These are phyloP conservation scores for Boletus rubropictus DNA, from an alignment of 768 basidiomycete genomes.

Conservation along the genomic window DNA sequence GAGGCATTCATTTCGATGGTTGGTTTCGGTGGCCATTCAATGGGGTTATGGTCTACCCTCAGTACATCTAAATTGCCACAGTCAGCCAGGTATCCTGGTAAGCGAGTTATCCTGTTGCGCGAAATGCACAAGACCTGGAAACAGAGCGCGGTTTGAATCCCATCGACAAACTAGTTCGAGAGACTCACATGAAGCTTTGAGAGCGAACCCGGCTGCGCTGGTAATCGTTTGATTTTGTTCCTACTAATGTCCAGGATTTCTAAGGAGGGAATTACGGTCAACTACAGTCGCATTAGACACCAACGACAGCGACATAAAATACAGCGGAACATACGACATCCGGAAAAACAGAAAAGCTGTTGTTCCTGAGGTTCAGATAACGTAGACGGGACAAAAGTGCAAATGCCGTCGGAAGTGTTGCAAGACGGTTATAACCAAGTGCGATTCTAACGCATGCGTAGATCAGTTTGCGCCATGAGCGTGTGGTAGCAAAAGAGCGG, in stretches of 20 bases:
- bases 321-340: slow-evolving; percentile 59
- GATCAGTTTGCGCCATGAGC: slow-evolving; percentile 6
- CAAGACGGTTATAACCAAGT: slow-evolving; percentile 77
- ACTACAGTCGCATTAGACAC: slow-evolving; percentile 38
- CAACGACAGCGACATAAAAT: slow-evolving; percentile 1
- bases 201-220: slow-evolving; percentile 73
- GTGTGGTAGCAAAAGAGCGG: slow-evolving; percentile 17
- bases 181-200: slow-evolving; percentile 61
- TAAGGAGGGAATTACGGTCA: slow-evolving; percentile 77
- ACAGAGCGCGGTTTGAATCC: background rate
- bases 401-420: slow-evolving; percentile 71
- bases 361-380: slow-evolving; percentile 85
- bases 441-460: slow-evolving; percentile 56
- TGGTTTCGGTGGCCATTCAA: slow-evolving; percentile 82
- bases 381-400: slow-evolving; percentile 65
- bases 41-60: slow-evolving; percentile 85
- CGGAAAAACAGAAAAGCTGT: slow-evolving; percentile 77
- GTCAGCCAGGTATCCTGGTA: slow-evolving; percentile 73
- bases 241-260: slow-evolving; percentile 94
- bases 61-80: slow-evolving; percentile 73
- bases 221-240: slow-evolving; percentile 81
- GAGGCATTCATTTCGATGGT: slow-evolving; percentile 44
- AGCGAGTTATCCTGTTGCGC: slow-evolving; percentile 72
- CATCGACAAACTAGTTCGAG: background rate
- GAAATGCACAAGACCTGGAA: slow-evolving; percentile 78